phyloP scores from a whole-genome alignment of 192 early-diverging fungal species.

The Coemansia sp. region DNA sequence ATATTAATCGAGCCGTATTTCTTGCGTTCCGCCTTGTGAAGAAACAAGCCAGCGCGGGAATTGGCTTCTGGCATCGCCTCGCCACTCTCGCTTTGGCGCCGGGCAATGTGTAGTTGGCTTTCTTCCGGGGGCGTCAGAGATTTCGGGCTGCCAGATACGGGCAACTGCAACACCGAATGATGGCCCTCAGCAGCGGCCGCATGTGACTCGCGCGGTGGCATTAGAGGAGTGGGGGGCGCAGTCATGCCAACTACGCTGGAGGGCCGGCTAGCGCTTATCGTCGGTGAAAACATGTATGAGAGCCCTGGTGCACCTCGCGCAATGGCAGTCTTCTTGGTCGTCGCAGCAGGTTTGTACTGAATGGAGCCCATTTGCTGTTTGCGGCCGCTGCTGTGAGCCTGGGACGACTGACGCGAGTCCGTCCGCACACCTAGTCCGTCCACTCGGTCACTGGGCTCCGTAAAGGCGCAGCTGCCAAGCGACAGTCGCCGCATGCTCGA shows the following conservation, averaged over 20 bases:
- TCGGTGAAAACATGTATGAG: slow-evolving; percentile 55
- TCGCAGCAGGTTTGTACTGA: slow-evolving; percentile 43
- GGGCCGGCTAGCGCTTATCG: slow-evolving; percentile 35
- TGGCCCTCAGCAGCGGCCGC: background rate
- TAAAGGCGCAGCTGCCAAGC: slow-evolving; percentile 9
- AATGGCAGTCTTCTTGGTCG: slow-evolving; percentile 21
- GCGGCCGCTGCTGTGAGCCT: slow-evolving; percentile 15
- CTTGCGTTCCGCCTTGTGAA: slow-evolving; percentile 20
- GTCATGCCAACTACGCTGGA: slow-evolving; percentile 38
- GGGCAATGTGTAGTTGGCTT: background rate
- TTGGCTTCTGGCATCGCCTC: background rate
- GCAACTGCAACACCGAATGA: background rate
- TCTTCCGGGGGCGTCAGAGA: background rate
- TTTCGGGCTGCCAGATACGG: background rate
- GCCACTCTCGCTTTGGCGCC: background rate
- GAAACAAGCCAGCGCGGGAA: background rate
- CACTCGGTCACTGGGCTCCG: slow-evolving; percentile 14
- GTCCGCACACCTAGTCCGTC: slow-evolving; percentile 17
- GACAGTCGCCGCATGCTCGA: slow-evolving; percentile 10
- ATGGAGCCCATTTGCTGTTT: slow-evolving; percentile 30
- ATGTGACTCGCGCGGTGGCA: background rate
- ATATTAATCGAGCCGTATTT: slow-evolving; percentile 43
- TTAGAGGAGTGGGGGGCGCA: slow-evolving; percentile 7
- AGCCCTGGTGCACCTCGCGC: slow-evolving; percentile 51
- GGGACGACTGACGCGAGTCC: slow-evolving; percentile 22